Evolutionary conservation across 2,329 filamentous ascomycete genomes (phyloP), one percentile per base, ranked within the genome.

Genomic region (Curvularia verruculosa): DNA sequence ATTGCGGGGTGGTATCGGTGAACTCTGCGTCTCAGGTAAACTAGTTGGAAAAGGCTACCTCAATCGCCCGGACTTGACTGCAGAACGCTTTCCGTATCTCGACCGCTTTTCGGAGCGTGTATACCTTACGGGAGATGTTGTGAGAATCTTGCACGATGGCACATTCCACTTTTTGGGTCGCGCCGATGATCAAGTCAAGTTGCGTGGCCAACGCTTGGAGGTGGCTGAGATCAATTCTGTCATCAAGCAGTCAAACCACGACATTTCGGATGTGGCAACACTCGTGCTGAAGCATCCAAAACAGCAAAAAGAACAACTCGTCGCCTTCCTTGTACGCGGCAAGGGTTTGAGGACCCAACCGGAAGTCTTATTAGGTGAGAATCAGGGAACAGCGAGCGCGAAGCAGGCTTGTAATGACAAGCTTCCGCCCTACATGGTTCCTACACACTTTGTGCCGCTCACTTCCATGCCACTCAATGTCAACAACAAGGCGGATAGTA

Each of bases 41-140:
- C 83, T 97, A 1, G 92, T 98, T 5, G 93, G 92, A 1, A 92
- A 91, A 66, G 94, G 93, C 0, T 98, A 98, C 72, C 81, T 96
- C 18, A 92, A 94, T 60, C 85, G 91, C 1, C 82, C 85, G 1
- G 86, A 92, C n/a, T 83, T 97, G 31, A 96, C 92, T 0, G 71
- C 78, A 1, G 89, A 94, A 66, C 84, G 85, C 10, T 97, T 97
- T 67, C 90, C 91, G 0, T 83, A 79, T 0, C 77, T 96, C 0
- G 61, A 81, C 1, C 67, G 66, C 13, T 76, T 79, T 31, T 60
- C 65, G 2, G 78, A 80, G 54, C 70, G 75, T 43, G 83, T 96
- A 0, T 98, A 97, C 70, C 86, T 92, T 6, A 97, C 94, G 0
- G 93, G 93, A 0, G 93, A 98, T 72, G 82, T 97, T 0, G 93